Evolutionary conservation across 345 rosid species (phyloP).

Genomic region (Brassica cretica): DNA sequence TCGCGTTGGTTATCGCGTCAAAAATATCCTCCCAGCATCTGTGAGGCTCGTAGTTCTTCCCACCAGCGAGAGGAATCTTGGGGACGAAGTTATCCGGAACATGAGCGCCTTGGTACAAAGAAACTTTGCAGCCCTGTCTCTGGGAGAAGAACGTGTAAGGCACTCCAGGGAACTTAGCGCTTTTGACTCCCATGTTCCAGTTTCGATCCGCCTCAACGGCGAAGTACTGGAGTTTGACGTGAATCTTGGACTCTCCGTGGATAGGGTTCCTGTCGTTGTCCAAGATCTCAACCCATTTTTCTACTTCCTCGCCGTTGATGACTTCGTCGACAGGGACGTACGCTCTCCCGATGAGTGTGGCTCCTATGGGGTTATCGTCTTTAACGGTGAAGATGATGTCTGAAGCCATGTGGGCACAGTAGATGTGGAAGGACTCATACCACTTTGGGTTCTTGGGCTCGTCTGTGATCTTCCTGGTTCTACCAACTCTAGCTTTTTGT

Average conservation of each 20-base stretch:
- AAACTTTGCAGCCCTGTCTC: neutral
- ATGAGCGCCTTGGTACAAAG: neutral
- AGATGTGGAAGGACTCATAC: neutral
- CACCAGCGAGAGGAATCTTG: constrained; percentile 3
- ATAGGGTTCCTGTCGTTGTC: neutral
- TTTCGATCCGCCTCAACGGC: neutral
- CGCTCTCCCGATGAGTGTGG: constrained; percentile 88
- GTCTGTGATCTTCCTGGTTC: neutral
- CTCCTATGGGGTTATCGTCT: constrained; percentile 88
- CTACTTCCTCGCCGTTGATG: constrained; percentile 33
- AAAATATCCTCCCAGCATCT: neutral
- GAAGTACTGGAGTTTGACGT: neutral
- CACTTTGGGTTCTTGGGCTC: neutral
- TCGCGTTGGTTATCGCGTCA: neutral
- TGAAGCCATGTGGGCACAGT: constrained; percentile 47
- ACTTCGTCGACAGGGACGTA: constrained; percentile 73
- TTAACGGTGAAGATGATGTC: constrained; percentile 83
- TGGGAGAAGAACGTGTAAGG: neutral
- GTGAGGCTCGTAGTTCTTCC: neutral
- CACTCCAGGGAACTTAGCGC: neutral
- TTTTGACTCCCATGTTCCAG: neutral
- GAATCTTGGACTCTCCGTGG: neutral
- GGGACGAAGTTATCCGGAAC: neutral
- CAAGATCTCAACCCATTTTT: neutral
- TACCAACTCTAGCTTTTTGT: neutral